Conservation (phyloP, 208 protist genomes). For the Trichomonas tenax region DNA sequence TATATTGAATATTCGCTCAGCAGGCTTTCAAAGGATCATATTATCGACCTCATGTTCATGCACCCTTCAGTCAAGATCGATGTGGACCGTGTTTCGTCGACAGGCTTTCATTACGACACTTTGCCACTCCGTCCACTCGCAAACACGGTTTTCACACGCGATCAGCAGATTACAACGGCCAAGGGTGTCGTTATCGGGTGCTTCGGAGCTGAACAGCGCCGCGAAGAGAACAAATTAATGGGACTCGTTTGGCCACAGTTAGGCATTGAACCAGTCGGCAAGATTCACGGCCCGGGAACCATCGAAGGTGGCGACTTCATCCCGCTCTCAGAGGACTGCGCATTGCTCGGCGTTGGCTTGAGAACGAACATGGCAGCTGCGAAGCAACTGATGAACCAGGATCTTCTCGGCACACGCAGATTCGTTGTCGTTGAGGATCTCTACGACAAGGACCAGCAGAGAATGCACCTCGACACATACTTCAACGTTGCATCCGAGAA, state of each 20-base stretch:
- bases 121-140: not conserved
- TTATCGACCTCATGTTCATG: not conserved
- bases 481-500: not conserved
- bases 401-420: not conserved
- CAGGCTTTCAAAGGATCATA: not conserved
- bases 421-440: not conserved
- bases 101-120: not conserved
- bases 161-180: constrained; percentile 10
- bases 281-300: not conserved
- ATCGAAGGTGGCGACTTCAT: constrained; percentile 12
- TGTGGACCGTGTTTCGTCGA: not conserved
- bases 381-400: not conserved
- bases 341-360: not conserved
- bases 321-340: not conserved
- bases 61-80: not conserved
- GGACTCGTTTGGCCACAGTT: not conserved
- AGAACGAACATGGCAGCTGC: not conserved
- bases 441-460: not conserved
- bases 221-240: not conserved
- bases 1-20: not conserved
- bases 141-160: not conserved
- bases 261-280: not conserved
- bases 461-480: not conserved
- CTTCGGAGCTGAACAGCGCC: not conserved
- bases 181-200: not conserved